Evolutionary conservation across 228 moss, liverwort and hornwort genomes (phyloP).

Genomic region (Sphagnum fallax): DNA sequence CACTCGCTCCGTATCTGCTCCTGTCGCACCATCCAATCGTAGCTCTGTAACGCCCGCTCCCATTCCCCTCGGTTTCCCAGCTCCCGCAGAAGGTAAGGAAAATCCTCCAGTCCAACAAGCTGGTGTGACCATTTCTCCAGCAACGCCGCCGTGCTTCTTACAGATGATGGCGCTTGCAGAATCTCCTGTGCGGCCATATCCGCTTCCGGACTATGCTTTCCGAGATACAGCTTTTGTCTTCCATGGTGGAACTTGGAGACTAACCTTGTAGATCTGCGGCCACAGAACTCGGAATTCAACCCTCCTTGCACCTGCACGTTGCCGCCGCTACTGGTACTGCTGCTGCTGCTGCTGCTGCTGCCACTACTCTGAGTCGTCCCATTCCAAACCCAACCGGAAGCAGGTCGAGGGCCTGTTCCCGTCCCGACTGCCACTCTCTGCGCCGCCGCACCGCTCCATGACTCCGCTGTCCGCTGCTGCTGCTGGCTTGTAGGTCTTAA

Average conservation of each 20-base stretch:
- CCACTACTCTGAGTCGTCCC: slow-evolving; percentile 18
- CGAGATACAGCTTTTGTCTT: slow-evolving; percentile 85
- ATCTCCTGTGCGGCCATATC: slow-evolving; percentile 81
- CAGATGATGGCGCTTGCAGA: slow-evolving; percentile 31
- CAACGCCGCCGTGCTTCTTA: slow-evolving; percentile 34
- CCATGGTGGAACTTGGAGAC: slow-evolving; percentile 97
- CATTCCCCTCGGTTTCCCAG: slow-evolving; percentile 92
- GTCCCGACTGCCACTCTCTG: slow-evolving; percentile 65
- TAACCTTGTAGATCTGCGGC: slow-evolving; percentile 81
- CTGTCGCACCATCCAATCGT: slow-evolving; percentile 97
- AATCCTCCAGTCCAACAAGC: slow-evolving; percentile 78
- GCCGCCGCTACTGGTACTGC: too few species aligned
- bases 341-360: slow-evolving; percentile 39
- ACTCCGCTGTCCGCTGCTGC: slow-evolving; percentile 33
- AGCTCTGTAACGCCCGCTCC: slow-evolving; percentile 87
- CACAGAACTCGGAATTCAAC: slow-evolving; percentile 84
- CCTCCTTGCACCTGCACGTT: slow-evolving; percentile 42
- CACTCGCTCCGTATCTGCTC: slow-evolving; percentile 75
- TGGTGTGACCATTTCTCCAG: slow-evolving; percentile 78
- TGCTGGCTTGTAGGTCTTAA: slow-evolving; percentile 59
- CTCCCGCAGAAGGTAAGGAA: slow-evolving; percentile 76
- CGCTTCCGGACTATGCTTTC: slow-evolving; percentile 89
- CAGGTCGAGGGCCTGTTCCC: slow-evolving; percentile 20
- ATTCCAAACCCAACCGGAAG: slow-evolving; percentile 29
- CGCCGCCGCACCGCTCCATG: slow-evolving; percentile 55